Evolutionary conservation across 768 basidiomycete species (phyloP).

Genomic region (Kwoniella shandongensis): DNA sequence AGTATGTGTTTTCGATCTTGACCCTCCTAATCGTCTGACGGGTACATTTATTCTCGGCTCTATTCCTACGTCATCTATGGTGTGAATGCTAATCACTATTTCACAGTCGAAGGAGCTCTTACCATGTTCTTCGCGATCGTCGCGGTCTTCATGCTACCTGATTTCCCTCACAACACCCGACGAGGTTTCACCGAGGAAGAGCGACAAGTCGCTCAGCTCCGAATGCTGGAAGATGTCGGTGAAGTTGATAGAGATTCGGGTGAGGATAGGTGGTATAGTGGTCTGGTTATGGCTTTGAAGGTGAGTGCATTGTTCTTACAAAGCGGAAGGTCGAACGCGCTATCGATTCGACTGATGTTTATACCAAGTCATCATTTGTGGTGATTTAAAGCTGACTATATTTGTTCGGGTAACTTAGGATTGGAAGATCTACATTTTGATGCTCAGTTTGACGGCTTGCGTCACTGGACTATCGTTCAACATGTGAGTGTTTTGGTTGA

Average conservation of each 20-base stretch:
- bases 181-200: conserved; percentile 16
- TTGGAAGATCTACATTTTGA: conserved; percentile 39
- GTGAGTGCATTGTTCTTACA: conserved; percentile 12
- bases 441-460: conserved; percentile 35
- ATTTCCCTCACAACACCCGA: conserved; percentile 21
- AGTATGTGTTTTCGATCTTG: conserved; percentile 4
- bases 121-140: conserved; percentile 20
- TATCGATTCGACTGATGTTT: not conserved
- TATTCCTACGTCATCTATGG: too few relatives aligned
- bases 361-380: not conserved
- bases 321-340: not conserved
- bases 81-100: too few relatives aligned
- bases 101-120: conserved; percentile 16
- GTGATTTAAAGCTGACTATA: not conserved
- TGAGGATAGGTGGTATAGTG: conserved; percentile 31
- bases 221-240: conserved; percentile 18
- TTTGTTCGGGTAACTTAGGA: too few relatives aligned
- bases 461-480: conserved; percentile 37
- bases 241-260: conserved; percentile 15
- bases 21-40: too few relatives aligned
- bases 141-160: conserved; percentile 19
- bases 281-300: conserved; percentile 29
- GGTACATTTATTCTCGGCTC: too few relatives aligned
- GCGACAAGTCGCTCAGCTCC: conserved; percentile 8
- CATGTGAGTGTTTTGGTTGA: conserved; percentile 14